A percentile compares a stretch with the other conserved stretches of the same genome.
Conservation (phyloP, 768 basidiomycete species). For the Strobilomyces dryophilus region DNA sequence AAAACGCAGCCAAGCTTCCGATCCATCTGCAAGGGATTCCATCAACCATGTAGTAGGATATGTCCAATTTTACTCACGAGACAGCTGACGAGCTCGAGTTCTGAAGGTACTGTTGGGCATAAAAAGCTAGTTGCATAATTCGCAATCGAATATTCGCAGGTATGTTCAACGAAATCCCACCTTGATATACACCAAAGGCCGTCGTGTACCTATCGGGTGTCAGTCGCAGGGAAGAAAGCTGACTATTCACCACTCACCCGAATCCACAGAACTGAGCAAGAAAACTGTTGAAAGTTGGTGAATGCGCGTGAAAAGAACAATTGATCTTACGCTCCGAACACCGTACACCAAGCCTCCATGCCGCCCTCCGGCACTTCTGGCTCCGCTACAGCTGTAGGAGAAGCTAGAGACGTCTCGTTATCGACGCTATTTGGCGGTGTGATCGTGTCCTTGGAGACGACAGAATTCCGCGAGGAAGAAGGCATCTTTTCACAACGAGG, state of each 20-base stretch:
- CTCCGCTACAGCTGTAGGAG: not conserved
- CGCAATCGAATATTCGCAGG: not conserved
- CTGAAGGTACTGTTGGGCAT: constrained; percentile 17
- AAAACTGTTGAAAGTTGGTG: constrained; percentile 16
- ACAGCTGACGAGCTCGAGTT: constrained; percentile 21
- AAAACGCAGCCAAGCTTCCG: constrained; percentile 18
- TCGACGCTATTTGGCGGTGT: not conserved
- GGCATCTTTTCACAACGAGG: not conserved
- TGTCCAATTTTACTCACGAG: constrained; percentile 13
- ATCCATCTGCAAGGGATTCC: constrained; percentile 21
- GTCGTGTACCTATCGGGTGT: constrained; percentile 11
- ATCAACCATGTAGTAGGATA: not conserved
- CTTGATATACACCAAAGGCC: constrained; percentile 29
- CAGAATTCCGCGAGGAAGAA: not conserved
- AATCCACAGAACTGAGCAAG: constrained; percentile 25
- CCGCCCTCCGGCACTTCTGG: constrained; percentile 15
- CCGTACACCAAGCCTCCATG: constrained; percentile 24
- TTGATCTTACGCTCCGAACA: constrained; percentile 21
- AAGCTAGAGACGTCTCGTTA: not conserved
- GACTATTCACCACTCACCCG: constrained; percentile 11
- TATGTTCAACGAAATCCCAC: not conserved
- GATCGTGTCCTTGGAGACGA: not conserved
- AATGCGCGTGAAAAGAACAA: not conserved
- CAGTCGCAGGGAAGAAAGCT: not conserved
- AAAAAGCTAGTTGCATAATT: constrained; percentile 14